These are phyloP conservation scores for Emergomyces africanus DNA, from an alignment of 2,329 filamentous ascomycete species.

Conservation along the genomic window DNA sequence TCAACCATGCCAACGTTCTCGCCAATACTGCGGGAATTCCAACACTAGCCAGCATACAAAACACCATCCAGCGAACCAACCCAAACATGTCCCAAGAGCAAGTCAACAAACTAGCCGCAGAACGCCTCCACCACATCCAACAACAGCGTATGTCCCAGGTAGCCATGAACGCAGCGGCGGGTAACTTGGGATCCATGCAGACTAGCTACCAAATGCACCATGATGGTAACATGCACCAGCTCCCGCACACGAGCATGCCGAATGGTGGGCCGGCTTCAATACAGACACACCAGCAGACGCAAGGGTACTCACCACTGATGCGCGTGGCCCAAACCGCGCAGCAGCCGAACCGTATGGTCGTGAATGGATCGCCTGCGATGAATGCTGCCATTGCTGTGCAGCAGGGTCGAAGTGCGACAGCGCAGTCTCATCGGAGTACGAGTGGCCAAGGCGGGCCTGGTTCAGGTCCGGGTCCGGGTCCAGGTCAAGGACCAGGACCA, in stretches of 20 bases:
- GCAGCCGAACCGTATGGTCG: constrained; percentile 28
- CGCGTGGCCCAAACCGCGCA: constrained; percentile 34
- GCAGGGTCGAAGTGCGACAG: constrained; percentile 33
- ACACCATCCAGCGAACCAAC: constrained; percentile 39
- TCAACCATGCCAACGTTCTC: constrained; percentile 37
- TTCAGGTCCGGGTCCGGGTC: not conserved
- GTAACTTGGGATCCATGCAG: constrained; percentile 31
- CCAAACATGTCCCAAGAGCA: constrained; percentile 42
- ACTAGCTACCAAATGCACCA: constrained; percentile 30
- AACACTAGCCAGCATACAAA: constrained; percentile 41
- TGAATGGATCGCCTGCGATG: constrained; percentile 32
- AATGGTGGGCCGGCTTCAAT: constrained; percentile 24
- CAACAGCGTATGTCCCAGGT: constrained; percentile 37
- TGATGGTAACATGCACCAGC: constrained; percentile 22
- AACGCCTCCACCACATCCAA: constrained; percentile 36
- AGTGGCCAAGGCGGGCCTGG: constrained; percentile 29
- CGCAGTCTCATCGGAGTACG: constrained; percentile 33
- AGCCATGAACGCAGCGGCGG: constrained; percentile 40
- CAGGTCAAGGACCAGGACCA: not conserved
- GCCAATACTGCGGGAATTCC: constrained; percentile 40
- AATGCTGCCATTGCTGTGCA: constrained; percentile 31
- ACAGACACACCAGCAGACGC: constrained; percentile 33
- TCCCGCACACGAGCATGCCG: constrained; percentile 13
- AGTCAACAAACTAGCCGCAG: constrained; percentile 39
- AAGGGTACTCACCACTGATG: constrained; percentile 42